A percentile compares a stretch with the other conserved stretches of the same genome.
phyloP scores from a whole-genome alignment of 2,329 filamentous ascomycete genomes.

The Diaporthe aspalathi region DNA sequence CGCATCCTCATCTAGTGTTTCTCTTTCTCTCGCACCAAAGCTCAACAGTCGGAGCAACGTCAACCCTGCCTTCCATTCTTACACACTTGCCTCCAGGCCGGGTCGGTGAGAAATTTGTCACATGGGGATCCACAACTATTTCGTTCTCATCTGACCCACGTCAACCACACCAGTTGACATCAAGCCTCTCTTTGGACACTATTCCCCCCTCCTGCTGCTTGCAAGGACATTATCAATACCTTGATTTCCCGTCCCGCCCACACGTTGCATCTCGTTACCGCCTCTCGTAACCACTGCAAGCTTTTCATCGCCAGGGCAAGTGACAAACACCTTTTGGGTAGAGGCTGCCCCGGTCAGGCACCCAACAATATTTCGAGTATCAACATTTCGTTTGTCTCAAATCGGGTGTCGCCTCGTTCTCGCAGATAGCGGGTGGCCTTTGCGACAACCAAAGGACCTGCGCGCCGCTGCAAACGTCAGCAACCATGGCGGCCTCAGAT shows the following conservation, averaged over 20 bases:
- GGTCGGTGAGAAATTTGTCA: constrained; percentile 34
- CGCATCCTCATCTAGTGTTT: not conserved
- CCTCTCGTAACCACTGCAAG: not conserved
- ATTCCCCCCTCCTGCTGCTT: not conserved
- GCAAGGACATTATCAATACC: not conserved
- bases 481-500: constrained; percentile 8
- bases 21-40: not conserved
- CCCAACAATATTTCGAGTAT: constrained; percentile 6
- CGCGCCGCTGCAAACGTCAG: not conserved
- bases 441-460: not conserved
- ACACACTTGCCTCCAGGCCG: not conserved
- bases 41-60: not conserved
- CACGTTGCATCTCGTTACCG: not conserved
- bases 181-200: not conserved
- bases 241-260: not conserved
- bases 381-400: not conserved
- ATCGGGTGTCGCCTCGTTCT: not conserved
- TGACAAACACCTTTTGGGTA: too few species aligned
- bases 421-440: not conserved
- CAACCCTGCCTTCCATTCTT: not conserved
- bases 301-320: not conserved
- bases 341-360: not conserved
- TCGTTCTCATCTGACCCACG: constrained; percentile 22
- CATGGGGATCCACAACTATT: constrained; percentile 29
- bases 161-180: constrained; percentile 6